These are phyloP conservation scores for Alternaria gaisen DNA, from an alignment of 2,329 filamentous ascomycete species.

Conservation along the genomic window DNA sequence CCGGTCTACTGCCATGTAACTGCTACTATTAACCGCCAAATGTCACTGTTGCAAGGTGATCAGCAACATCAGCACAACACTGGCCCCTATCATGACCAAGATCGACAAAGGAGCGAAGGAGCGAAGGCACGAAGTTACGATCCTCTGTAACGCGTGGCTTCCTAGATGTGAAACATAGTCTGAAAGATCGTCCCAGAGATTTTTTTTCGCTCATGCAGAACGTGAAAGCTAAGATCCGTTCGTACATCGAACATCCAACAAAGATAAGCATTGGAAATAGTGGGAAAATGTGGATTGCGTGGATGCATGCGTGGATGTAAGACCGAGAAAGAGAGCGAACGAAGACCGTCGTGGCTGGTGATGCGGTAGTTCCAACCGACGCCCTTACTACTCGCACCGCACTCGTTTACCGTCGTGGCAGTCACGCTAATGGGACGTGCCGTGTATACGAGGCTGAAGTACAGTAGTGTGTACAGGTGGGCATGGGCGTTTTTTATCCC, in stretches of 20 bases:
- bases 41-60: constrained; percentile 1
- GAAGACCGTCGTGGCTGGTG: neutral
- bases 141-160: neutral
- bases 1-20: neutral
- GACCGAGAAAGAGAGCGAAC: neutral
- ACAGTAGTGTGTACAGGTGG: neutral
- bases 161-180: neutral
- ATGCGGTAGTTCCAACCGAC: neutral
- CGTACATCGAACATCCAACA: neutral
- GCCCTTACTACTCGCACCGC: neutral
- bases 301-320: neutral
- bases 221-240: neutral
- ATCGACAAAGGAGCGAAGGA: neutral
- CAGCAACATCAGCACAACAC: neutral
- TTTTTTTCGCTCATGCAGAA: neutral
- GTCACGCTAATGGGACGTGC: constrained; percentile 6
- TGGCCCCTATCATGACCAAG: neutral
- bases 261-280: neutral
- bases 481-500: neutral
- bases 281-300: neutral
- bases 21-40: neutral
- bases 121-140: neutral
- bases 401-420: neutral
- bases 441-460: neutral
- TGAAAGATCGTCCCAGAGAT: neutral